Evolutionary conservation across 1,139 yeast species (phyloP).

Genomic region (Wickerhamomyces sp.): DNA sequence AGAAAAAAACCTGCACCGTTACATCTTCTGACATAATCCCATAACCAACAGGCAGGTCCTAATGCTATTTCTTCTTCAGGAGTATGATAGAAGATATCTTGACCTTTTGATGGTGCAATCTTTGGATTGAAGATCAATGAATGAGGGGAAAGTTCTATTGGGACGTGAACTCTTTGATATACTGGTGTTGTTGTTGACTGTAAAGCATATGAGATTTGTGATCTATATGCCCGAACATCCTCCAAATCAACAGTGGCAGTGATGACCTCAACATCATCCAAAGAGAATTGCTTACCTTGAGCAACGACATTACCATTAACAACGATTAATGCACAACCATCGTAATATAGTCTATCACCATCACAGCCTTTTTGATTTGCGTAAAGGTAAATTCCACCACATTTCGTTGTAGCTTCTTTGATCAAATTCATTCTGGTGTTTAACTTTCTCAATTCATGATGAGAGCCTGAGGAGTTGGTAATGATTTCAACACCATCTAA

Average conservation of each 20-base stretch:
- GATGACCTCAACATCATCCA: constrained; percentile 87
- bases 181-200: constrained; percentile 53
- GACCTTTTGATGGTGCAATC: constrained; percentile 54
- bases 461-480: constrained; percentile 94
- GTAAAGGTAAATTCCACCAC: constrained; percentile 93
- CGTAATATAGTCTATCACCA: constrained; percentile 94
- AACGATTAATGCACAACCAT: constrained; percentile 92
- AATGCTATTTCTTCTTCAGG: constrained; percentile 96
- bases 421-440: constrained; percentile 81
- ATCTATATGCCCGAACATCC: constrained; percentile 81
- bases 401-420: constrained; percentile 86
- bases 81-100: constrained; percentile 54
- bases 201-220: constrained; percentile 65
- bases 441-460: constrained; percentile 88
- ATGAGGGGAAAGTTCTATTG: constrained; percentile 57
- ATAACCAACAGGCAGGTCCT: constrained; percentile 99
- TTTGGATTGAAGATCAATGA: constrained; percentile 54
- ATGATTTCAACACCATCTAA: constrained; percentile 94
- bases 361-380: constrained; percentile 97
- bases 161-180: constrained; percentile 59
- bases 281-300: constrained; percentile 86
- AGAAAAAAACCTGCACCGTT: constrained; percentile 86
- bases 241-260: constrained; percentile 92
- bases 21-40: constrained; percentile 95
- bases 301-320: constrained; percentile 90